Conservation (phyloP, 148 eudicot species). For the Vaccinium myrtillus region DNA sequence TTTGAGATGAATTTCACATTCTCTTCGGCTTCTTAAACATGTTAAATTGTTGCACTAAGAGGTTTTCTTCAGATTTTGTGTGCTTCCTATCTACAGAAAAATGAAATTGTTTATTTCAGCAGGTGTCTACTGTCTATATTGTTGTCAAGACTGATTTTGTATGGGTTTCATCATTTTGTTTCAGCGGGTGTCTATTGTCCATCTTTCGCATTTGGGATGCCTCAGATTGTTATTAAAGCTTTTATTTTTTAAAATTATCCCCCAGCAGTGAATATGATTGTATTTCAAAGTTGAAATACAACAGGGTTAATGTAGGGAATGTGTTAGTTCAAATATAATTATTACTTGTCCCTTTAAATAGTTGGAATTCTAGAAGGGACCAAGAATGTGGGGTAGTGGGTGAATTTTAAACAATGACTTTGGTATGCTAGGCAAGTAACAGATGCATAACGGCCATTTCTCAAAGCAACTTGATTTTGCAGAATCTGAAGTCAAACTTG, state of each 20-base stretch:
- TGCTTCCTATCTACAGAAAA: not conserved
- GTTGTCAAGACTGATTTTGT: not conserved
- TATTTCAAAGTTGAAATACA: not conserved
- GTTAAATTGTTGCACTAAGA: not conserved
- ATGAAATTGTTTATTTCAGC: not conserved
- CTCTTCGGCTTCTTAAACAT: not conserved
- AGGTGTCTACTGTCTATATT: not conserved
- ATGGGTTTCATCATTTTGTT: not conserved
- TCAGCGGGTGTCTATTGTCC: not conserved
- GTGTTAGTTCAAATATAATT: not conserved
- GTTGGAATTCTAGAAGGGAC: not conserved
- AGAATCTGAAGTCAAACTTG: constrained; percentile 95
- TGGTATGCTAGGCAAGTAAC: not conserved
- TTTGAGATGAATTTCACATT: not conserved
- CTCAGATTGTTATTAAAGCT: not conserved
- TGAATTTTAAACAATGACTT: not conserved
- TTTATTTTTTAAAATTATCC: not conserved
- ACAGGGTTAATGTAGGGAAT: not conserved
- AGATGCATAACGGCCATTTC: not conserved
- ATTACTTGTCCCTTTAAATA: not conserved
- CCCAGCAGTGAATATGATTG: not conserved
- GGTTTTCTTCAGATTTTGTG: not conserved
- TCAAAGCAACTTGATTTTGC: constrained; percentile 21
- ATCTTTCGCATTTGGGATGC: not conserved
- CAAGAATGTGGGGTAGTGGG: not conserved